Percentiles rank a stretch among this genome's conserved stretches.
Conservation (phyloP, 2,329 filamentous ascomycete genomes). For the Diatrype stigma region DNA sequence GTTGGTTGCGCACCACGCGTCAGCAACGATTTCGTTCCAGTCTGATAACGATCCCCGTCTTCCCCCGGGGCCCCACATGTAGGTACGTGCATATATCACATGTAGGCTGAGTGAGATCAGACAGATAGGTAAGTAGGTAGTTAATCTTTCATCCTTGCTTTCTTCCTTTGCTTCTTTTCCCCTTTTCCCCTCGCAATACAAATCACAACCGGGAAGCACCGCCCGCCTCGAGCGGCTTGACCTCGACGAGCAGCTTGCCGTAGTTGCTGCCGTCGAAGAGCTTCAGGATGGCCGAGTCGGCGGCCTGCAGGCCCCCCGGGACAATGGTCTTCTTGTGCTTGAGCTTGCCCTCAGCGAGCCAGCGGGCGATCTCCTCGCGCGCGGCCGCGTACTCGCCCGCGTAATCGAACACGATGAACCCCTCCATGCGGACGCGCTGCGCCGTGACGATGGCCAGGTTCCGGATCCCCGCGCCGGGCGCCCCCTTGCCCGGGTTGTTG, state of each 20-base stretch:
- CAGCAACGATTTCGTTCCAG: no score
- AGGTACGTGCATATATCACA: no score
- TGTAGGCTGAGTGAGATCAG: no score
- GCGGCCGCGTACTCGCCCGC: slow-evolving; percentile 53
- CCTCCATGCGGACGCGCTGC: slow-evolving; percentile 58
- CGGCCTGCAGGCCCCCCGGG: slow-evolving; percentile 61
- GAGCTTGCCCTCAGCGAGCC: slow-evolving; percentile 69
- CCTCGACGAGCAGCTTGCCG: slow-evolving; percentile 59
- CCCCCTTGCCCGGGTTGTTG: slow-evolving; percentile 53
- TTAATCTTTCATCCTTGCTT: no score
- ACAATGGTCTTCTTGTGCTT: slow-evolving; percentile 69
- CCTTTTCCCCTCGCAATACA: no score
- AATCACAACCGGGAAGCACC: background rate
- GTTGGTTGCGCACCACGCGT: no score
- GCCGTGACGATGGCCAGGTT: slow-evolving; percentile 25
- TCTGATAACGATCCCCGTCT: no score
- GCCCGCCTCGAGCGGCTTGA: slow-evolving; percentile 34
- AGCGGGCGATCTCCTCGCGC: slow-evolving; percentile 56
- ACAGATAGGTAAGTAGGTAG: no score
- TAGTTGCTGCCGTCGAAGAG: slow-evolving; percentile 68
- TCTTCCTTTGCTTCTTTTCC: no score
- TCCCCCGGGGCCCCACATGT: no score
- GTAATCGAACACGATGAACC: slow-evolving; percentile 72
- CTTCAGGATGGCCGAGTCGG: slow-evolving; percentile 58
- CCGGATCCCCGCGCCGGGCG: slow-evolving; percentile 33